Base-by-base conservation (phyloP, 306 rosid species). In the Leucaena leucocephala region DNA sequence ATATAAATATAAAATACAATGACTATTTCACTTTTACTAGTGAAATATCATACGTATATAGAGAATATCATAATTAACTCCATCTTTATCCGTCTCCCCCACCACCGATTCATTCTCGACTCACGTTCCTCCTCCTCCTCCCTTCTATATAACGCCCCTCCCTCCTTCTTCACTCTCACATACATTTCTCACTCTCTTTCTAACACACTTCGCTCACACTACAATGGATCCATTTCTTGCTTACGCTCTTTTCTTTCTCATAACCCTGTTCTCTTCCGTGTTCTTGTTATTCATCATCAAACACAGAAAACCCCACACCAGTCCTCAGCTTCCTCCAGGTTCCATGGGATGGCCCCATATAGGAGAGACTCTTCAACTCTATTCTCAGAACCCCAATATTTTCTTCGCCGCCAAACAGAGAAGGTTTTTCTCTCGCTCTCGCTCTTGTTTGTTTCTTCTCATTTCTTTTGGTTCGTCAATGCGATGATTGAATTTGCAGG, bases 301-400 rank as follows among this genome's bases (percentile, higher is more conserved):
- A 78, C 16, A 46, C 35, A 84, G 82, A 76, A 71, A 58, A 17
- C 35, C 82, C 36, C 72, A 69, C 12, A 63, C 74, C 45, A 69
- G 69, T 27, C 69, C 84, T 6, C 64, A 90, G 82, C 98, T 93
- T 72, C 99, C 99, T 57, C 98, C 99, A 7, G 99, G 98, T n/a
- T 91, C 98, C 63, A 85, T 91, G 89, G 98, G 99, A 8, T 95
- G 98, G 98, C 99, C 99, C 1, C 82, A 86, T 86, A 75, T 91
- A 34, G 99, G 99, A 75, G 96, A 95, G 50, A 95, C 98, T 69
- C 88, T 90, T 44, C 97, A 86, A 81, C 86, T 95, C 64, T 91
- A 95, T 69, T 88, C 98, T 45, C 93, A 87, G 76, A 80, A 93
- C 72, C 97, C 98, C 2, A 91, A 86, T 61, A 59, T 80, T 34